Evolutionary conservation across 805 yeast species (phyloP), one percentile per base, ranked within the genome.

Genomic region (Candida orba): DNA sequence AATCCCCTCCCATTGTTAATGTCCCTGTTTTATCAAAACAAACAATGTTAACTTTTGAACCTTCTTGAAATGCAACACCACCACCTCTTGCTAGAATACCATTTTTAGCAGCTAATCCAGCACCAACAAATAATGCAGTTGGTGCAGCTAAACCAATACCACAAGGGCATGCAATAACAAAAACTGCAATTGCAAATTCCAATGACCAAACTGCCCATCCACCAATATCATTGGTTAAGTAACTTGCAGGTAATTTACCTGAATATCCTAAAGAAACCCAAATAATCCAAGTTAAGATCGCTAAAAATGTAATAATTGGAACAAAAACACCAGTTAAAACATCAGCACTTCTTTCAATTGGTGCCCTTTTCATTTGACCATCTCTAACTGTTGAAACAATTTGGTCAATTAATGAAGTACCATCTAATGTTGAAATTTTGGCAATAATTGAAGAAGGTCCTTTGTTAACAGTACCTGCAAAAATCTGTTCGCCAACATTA

Each of bases 101-200:
- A 57, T 78, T 64, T 54, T 79, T 81, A 13, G 93, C 93, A 32
- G 90, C 88, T 40, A 84, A 59, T 0, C 91, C 88, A 15, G 87
- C 70, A 3, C 93, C 93, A 12, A 84, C 88, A 65, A 81, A 83
- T 34, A 84, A 59, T 0, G 93, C 91, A 2, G 91, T 84, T 2
- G 93, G 93, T 2, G 91, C 93, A 22, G 93, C 93, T 20, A 84
- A 66, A 2, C 91, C 93, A 52, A 84, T 76, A 2, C 91, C 95
- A 67, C 93, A 84, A 2, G 95, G 95, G 57, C 95, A 84, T 0
- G 91, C 91, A 40, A 84, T 77, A 2, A 84, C 91, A 63, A 84
- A 83, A 2, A 85, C 91, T 0, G 90, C 76, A 50, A 84, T 81
- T 2, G 89, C 77, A 62, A 84, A 84, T 52, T 83, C 81, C 44